Base-by-base conservation (phyloP, 768 basidiomycete species). In the Leccinum obscurum region DNA sequence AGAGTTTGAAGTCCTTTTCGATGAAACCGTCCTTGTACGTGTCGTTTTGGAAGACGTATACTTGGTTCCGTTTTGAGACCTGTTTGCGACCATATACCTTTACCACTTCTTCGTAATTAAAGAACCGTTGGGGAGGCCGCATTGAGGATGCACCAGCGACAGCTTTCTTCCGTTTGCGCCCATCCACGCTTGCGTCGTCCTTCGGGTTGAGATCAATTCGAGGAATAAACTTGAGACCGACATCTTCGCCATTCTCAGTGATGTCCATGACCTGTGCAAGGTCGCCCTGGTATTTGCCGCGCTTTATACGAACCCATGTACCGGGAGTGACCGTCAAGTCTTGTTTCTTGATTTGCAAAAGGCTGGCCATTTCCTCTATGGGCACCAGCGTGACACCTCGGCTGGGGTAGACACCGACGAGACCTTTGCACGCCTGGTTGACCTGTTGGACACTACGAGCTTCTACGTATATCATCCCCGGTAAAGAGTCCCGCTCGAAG, bases 381-480 rank as follows among this genome's bases (percentile, higher is more conserved):
- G 95, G 95, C 1, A 98, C 95, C 35, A 97, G 83, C 20, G 83
- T 81, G 62, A 93, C 85, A 15, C 92, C 91, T 54, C 90, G 87
- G 67, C 84, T 87, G 30, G 86, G 83, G 73, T 94, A 99, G 56
- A 98, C 86, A 55, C 95, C 97, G 54, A 98, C 91, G 52, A 98
- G 88, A 28, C 96, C 96, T 58, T 86, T 83, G 70, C 92, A 85
- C 6, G 96, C 95, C 58, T 88, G 83, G 63, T 81, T 84, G 57
- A 98, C 96, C 67, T 93, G 87, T 60, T 92, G 87, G 32, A 93
- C 83, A 62, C 90, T 90, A 54, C 90, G 85, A 9, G 96, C 94
- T 77, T 99, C 97, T 51, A 99, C 88, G 70, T 98, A 99, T 62
- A 99, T 89, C 87, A 94, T 94, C 1, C 96, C 96, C 0, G 91